Base-by-base conservation (phyloP, 331 rosid genomes). In the Phaseolus coccineus region DNA sequence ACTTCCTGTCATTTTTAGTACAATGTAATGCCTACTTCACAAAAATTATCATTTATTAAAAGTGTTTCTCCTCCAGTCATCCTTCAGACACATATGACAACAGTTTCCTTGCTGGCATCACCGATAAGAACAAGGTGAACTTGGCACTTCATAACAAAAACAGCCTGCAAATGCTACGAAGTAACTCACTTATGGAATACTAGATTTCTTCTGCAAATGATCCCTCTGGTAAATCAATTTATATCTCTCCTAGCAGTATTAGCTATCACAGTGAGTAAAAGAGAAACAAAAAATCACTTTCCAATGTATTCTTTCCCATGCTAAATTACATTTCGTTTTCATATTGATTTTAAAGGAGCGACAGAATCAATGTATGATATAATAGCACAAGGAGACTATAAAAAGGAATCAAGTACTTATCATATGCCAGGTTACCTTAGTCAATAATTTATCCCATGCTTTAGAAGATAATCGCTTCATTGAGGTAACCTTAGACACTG, bases 391-490 rank as follows among this genome's bases (percentile, higher is more conserved):
- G 68, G 33, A 39, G 52, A 59, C 57, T 44, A 53, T 71, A 25
- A 57, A n/a, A 84, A 16, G 24, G 33, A 77, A 77, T 65, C 71
- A 66, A 19, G 51, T 19, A 66, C 31, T 22, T 39, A 66, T 39
- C 3, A 4, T 66, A 39, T n/a, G 24, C 2, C 16, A 39, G 50
- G 9, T 51, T 87, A 95, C 99, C 98, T 91, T 90, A 40, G 88
- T 76, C 76, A 82, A 73, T 72, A 95, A 59, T 80, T 63, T 87
- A 74, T 86, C 72, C 99, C 99, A 95, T 71, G 98, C 97, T 87
- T 80, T 87, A 39, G 80, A 63, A 8, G 99, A 95, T 78, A 95
- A 72, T 48, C 98, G 87, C 85, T 95, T 95, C 81, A 85, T 82
- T 83, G 77, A 84, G 80, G 87, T 75, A 85, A 91, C 91, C 81